Evolutionary conservation across 495 filamentous ascomycete species (phyloP).

Genomic region (Aspergillus bridgeri): DNA sequence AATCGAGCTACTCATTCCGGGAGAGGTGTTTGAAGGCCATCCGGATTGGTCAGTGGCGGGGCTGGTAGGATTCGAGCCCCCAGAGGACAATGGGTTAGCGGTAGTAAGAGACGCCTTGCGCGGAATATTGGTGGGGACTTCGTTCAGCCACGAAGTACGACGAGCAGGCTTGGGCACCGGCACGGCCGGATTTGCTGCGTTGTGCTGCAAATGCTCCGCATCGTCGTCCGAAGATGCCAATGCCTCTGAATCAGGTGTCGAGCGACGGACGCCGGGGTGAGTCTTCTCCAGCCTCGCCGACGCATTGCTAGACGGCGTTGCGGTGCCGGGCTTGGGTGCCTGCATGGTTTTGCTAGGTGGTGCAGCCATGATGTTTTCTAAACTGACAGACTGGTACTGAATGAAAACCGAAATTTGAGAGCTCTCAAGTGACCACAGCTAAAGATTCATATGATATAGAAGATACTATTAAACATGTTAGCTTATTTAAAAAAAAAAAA

Average conservation of each 20-base stretch:
- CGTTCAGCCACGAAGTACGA: slow-evolving; percentile 55
- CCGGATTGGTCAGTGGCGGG: slow-evolving; percentile 65
- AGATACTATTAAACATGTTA: not conserved
- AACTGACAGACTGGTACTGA: slow-evolving; percentile 1
- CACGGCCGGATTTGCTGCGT: slow-evolving; percentile 32
- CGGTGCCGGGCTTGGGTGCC: slow-evolving; percentile 31
- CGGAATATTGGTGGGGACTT: slow-evolving; percentile 42
- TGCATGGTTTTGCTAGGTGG: slow-evolving; percentile 23
- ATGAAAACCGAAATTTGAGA: not conserved
- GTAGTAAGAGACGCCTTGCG: slow-evolving; percentile 49
- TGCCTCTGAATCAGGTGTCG: slow-evolving; percentile 90
- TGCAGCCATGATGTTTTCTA: slow-evolving; percentile 32
- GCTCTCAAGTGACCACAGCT: not conserved
- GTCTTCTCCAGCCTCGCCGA: slow-evolving; percentile 69
- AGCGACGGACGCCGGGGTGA: slow-evolving; percentile 62
- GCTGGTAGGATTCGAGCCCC: slow-evolving; percentile 69
- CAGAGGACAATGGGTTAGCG: slow-evolving; percentile 64
- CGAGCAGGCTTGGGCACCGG: slow-evolving; percentile 41
- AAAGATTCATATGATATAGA: not conserved
- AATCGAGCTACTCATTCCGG: slow-evolving; percentile 48
- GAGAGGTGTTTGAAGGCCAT: slow-evolving; percentile 56
- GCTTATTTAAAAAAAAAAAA: too few species aligned
- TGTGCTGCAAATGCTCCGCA: slow-evolving; percentile 47
- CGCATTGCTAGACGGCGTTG: slow-evolving; percentile 36
- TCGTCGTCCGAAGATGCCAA: slow-evolving; percentile 93